These are phyloP conservation scores for Lactarius indigo DNA, from an alignment of 768 basidiomycete genomes.

Conservation along the genomic window DNA sequence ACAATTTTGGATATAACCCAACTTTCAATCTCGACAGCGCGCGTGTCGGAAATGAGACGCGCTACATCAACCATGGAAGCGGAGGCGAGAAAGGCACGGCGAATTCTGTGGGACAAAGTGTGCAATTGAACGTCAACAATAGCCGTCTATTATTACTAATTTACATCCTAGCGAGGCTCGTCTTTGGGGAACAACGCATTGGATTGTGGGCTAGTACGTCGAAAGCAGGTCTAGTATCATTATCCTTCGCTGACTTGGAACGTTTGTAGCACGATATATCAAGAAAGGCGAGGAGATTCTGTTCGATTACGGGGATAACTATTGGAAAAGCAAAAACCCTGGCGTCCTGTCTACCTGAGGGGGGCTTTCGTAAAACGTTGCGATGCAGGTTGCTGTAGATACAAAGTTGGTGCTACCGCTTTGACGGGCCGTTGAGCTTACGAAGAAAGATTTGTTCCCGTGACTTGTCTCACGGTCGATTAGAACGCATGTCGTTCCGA, in stretches of 20 bases:
- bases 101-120: slow-evolving; percentile 50
- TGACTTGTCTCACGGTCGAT: slow-evolving; percentile 11
- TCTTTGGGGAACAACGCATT: slow-evolving; percentile 67
- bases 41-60: slow-evolving; percentile 55
- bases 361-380: too few relatives aligned
- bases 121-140: slow-evolving; percentile 11
- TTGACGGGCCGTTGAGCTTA: slow-evolving; percentile 2
- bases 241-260: not conserved
- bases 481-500: slow-evolving; percentile 5
- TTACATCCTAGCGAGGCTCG: slow-evolving; percentile 43
- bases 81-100: slow-evolving; percentile 18
- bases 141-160: not conserved
- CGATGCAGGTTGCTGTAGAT: not conserved
- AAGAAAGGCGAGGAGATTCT: slow-evolving; percentile 7
- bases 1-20: slow-evolving; percentile 55
- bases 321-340: not conserved
- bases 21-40: slow-evolving; percentile 49
- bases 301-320: slow-evolving; percentile 14
- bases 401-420: not conserved
- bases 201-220: slow-evolving; percentile 56
- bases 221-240: not conserved
- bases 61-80: slow-evolving; percentile 62
- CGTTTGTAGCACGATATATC: not conserved
- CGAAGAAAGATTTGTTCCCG: not conserved
- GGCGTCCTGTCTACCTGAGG: not conserved